These are phyloP conservation scores for Xerocomellus intermedius DNA, from an alignment of 768 basidiomycete species.

Conservation along the genomic window DNA sequence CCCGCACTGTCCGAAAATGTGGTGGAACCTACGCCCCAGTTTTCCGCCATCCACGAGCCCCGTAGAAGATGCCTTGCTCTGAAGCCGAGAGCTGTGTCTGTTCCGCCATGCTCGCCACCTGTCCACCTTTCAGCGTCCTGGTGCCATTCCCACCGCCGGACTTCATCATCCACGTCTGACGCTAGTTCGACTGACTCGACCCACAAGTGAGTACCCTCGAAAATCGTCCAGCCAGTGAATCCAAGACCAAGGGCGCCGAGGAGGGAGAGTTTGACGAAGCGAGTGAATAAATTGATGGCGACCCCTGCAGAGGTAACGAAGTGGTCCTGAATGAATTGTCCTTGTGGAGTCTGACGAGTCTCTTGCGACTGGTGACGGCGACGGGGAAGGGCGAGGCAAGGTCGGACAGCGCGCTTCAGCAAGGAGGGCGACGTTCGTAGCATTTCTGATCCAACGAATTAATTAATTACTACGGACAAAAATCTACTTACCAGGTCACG, in stretches of 20 bases:
- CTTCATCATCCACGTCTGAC: conserved; percentile 49
- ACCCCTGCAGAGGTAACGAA: conserved; percentile 36
- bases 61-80: conserved; percentile 60
- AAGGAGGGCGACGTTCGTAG: conserved; percentile 9
- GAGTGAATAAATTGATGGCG: conserved; percentile 44
- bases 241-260: conserved; percentile 44
- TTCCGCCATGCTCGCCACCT: conserved; percentile 57
- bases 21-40: conserved; percentile 57
- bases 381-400: neutral
- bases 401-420: conserved; percentile 5
- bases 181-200: conserved; percentile 57
- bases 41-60: conserved; percentile 68
- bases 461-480: neutral
- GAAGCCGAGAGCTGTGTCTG: conserved; percentile 68
- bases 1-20: conserved; percentile 35
- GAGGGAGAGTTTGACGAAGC: conserved; percentile 50
- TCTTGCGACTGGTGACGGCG: conserved; percentile 22
- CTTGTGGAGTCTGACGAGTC: conserved; percentile 1
- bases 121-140: conserved; percentile 62
- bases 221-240: conserved; percentile 45
- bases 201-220: conserved; percentile 59
- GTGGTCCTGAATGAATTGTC: conserved; percentile 32
- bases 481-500: neutral
- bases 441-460: conserved; percentile 3
- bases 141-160: conserved; percentile 66